phyloP scores from a whole-genome alignment of 805 yeast genomes.

The Naumovozyma dairenensis region DNA sequence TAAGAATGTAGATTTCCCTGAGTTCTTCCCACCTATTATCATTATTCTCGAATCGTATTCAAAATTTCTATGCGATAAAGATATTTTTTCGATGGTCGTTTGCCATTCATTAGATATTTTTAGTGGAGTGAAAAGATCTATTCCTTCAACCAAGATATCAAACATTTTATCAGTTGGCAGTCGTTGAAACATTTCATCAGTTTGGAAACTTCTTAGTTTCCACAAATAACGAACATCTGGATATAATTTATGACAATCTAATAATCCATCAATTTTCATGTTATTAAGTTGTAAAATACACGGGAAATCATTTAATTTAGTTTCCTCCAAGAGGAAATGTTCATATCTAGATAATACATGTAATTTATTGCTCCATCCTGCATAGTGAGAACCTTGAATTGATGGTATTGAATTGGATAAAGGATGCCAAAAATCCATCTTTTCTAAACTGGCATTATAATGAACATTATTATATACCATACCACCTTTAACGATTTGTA shows the following conservation, averaged over 20 bases:
- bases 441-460: constrained; percentile 20
- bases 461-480: constrained; percentile 24
- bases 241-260: constrained; percentile 9
- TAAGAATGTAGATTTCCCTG: constrained; percentile 73
- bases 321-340: constrained; percentile 2
- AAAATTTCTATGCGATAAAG: constrained; percentile 16
- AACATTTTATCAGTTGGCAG: constrained; percentile 12
- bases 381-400: constrained; percentile 22
- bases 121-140: constrained; percentile 10
- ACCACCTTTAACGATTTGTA: constrained; percentile 27
- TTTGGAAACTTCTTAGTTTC: constrained; percentile 9
- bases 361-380: constrained; percentile 25
- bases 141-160: constrained; percentile 7
- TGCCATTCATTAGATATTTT: constrained; percentile 17
- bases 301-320: constrained; percentile 11
- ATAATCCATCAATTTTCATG: constrained; percentile 9
- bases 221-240: constrained; percentile 18
- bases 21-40: constrained; percentile 46
- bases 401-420: constrained; percentile 21
- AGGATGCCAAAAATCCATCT: constrained; percentile 23
- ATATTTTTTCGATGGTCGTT: constrained; percentile 14
- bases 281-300: constrained; percentile 18
- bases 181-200: constrained; percentile 2
- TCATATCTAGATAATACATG: constrained; percentile 7
- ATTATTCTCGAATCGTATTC: constrained; percentile 25